Evolutionary conservation across 305 asterid genomes (phyloP), one percentile per base, ranked within the genome.

Genomic region (Fraxinus platypoda): DNA sequence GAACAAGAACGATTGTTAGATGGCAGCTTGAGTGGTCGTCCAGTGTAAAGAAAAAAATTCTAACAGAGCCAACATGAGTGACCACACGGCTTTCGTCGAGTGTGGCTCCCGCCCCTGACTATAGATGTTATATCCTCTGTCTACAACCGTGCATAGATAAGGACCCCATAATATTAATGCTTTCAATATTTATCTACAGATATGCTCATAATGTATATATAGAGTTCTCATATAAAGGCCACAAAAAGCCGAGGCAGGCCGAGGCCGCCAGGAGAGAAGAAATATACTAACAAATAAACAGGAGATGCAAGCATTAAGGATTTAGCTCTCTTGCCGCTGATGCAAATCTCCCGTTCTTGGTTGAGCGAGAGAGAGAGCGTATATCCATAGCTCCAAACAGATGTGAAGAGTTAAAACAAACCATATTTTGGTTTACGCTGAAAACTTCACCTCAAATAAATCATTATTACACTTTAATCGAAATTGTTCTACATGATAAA

Each of bases 391-490:
- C 54, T 35, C 62, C 76, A 46, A 79, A 75, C 35, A 43, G 38
- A n/a, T n/a, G 81, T 62, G 62, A 76, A 66, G 75, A n/a, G 15
- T 21, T 17, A 52, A 57, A 57, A 57, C 75, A 77, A 43, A 77
- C 34, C 41, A 77, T 72, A 75, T 43, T 34, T 81, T 17, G 80
- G 77, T 28, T 37, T 35, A 26, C 11, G 54, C 77, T 25, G 8
- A 37, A 38, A 76, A 46, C 28, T 75, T 71, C 28, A 76, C 59
- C 41, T 26, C 7, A 19, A 81, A 75, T 46, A 8, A 57, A 30
- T 80, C 81, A 43, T 46, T 30, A 81, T 52, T 43, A 23, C 73
- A 84, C 77, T 74, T 49, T 52, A 79, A 62, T 68, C 23, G 78
- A 59, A 70, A 72, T 52, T 64, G 72, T 37, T 37, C 73, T 19